A percentile compares a stretch with the other conserved stretches of the same genome.
These are phyloP conservation scores for Suillus alpinus DNA, from an alignment of 768 basidiomycete species.

Conservation along the genomic window DNA sequence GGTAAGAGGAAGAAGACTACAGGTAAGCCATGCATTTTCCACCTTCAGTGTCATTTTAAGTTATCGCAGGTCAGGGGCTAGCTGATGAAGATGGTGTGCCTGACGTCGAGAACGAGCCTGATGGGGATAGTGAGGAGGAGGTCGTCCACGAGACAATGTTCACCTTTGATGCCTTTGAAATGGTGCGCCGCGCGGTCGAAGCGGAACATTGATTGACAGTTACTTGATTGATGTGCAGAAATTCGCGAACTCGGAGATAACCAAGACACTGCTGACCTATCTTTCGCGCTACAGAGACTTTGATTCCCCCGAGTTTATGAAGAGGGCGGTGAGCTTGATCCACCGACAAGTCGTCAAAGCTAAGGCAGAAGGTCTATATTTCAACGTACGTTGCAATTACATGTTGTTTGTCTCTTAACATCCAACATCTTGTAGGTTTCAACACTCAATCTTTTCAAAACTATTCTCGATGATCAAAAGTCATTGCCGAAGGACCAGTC, in stretches of 20 bases:
- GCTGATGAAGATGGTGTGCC: slow-evolving; percentile 62
- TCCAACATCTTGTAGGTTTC: slow-evolving; percentile 62
- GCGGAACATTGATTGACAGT: slow-evolving; percentile 15
- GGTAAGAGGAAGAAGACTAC: slow-evolving; percentile 52
- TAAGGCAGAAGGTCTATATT: slow-evolving; percentile 93
- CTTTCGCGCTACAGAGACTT: slow-evolving; percentile 85
- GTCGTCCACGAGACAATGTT: slow-evolving; percentile 82
- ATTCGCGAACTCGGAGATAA: slow-evolving; percentile 86
- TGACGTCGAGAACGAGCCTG: slow-evolving; percentile 58
- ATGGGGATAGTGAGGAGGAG: slow-evolving; percentile 55
- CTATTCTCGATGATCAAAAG: slow-evolving; percentile 78
- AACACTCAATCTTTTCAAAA: slow-evolving; percentile 83
- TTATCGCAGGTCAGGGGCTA: slow-evolving; percentile 31
- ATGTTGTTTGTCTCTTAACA: background rate
- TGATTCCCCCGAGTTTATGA: slow-evolving; percentile 72
- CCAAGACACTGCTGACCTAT: slow-evolving; percentile 80
- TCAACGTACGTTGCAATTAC: slow-evolving; percentile 61
- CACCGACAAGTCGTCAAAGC: slow-evolving; percentile 89
- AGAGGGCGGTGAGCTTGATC: slow-evolving; percentile 82
- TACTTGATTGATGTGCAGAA: slow-evolving; percentile 48
- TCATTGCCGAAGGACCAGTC: slow-evolving; percentile 76
- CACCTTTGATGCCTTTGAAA: slow-evolving; percentile 89
- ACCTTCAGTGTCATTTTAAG: slow-evolving; percentile 6
- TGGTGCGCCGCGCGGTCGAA: slow-evolving; percentile 47
- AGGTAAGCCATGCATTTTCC: slow-evolving; percentile 33